Base-by-base conservation (phyloP, 2,329 filamentous ascomycete species). In the Neofusicoccum sp. region DNA sequence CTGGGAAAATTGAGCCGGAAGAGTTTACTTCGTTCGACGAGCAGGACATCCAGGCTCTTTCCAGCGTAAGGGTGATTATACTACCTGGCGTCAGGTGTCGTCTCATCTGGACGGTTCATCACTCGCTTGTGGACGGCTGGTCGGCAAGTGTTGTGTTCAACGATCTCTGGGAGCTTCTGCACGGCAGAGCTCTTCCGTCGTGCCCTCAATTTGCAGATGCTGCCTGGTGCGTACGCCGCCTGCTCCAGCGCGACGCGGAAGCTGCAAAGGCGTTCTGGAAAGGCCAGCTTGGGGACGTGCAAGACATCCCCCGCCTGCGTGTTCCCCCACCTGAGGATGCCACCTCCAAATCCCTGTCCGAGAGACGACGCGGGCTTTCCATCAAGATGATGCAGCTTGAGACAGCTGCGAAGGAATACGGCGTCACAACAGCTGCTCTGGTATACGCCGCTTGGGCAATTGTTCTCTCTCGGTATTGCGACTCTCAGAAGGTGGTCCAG, bases 361-460 rank as follows among this genome's bases (percentile, higher is more conserved):
- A 61, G 37, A 36, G 16, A 28, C 48, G 9, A 1, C 28, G 47
- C 28, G 9, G 11, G 28, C 31, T 61, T 11, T 52, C 47, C 4
- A 45, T 54, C 29, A 29, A 34, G 6, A 3, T 44, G 11, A 7
- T 29, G 3, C 34, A 54, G 6, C 41, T 61, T 34, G 59, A 61
- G 6, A 33, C 7, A 31, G 37, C 41, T n/a, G 28, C 59, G 1
- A 36, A 61, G 2, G 44, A 31, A 14, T 7, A n/a, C 54, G 59
- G 63, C 28, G 58, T 69, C 8, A 66, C 67, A 7, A 11, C 66
- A 1, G 66, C 68, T 31, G 56, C 66, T 5, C 43, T 71, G 12
- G 72, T 72, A 36, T 67, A 74, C 49, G 74, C 74, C 3, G 78
- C 76, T 1, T 81, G 78, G 78, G 75, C 70, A 0, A 37, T 80